Evolutionary conservation across 805 yeast species (phyloP), one percentile per base, ranked within the genome.

Genomic region (Myxozyma melibiosi): DNA sequence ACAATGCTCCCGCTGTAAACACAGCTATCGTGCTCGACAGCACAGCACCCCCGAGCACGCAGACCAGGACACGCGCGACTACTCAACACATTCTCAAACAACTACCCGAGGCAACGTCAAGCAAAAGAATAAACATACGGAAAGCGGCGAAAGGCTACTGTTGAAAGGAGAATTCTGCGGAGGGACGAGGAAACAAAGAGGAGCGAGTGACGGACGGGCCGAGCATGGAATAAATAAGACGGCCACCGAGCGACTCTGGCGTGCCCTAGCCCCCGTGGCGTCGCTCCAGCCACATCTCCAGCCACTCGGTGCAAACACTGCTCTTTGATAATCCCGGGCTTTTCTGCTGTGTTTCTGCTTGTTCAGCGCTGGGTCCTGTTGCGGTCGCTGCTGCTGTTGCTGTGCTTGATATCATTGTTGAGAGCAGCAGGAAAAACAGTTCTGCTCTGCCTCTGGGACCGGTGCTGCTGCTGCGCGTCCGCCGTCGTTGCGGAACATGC

Each of bases 181-280:
- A 34, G 33, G 28, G 41, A 50, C 30, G 34, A 22, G 39, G 34
- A 42, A 27, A 39, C 24, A 50, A 33, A 34, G 46, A 50, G n/a
- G 18, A n/a, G 22, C 31, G 28, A 39, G 25, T 18, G 28, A 16
- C 7, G n/a, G 51, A 22, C 35, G 51, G 51, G 51, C 43, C 51
- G 35, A n/a, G n/a, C n/a, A n/a, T n/a, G n/a, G 33, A 30, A 6
- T 30, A 30, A 30, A 30, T 30, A 30, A 6, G 33, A 30, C 9
- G n/a, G n/a, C n/a, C n/a, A n/a, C n/a, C n/a, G n/a, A n/a, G n/a
- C n/a, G n/a, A n/a, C n/a, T n/a, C 33, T 33, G 31, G 50, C 50
- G 50, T 2, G 50, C 50, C 39, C 40, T 34, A 45, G 40, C 50
- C 47, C 47, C 27, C 37, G 47, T 43, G 47, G 47, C 47, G 47